Evolutionary conservation across 2,329 filamentous ascomycete species (phyloP).

Genomic region (Aspergillus terreus): DNA sequence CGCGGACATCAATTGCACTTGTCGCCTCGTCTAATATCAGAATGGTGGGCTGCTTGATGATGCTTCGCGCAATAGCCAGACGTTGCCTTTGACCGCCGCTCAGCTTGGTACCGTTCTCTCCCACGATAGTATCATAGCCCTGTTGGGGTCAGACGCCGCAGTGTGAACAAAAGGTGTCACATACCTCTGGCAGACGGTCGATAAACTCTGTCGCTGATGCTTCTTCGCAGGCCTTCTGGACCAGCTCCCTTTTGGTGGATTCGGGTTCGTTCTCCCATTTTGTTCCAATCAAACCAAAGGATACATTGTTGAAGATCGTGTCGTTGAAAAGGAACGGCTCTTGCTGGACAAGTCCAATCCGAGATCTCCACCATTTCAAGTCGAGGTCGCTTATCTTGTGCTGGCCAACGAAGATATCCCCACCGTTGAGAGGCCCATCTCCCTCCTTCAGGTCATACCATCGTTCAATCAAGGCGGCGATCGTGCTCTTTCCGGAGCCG

Average conservation of each 20-base stretch:
- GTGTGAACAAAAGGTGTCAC: not conserved
- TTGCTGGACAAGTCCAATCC: conserved; percentile 64
- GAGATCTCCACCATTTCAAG: conserved; percentile 56
- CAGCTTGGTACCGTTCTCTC: conserved; percentile 72
- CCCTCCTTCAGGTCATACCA: conserved; percentile 35
- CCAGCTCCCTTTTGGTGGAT: conserved; percentile 43
- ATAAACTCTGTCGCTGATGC: conserved; percentile 70
- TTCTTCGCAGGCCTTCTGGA: conserved; percentile 62
- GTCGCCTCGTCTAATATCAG: conserved; percentile 75
- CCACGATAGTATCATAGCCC: conserved; percentile 70
- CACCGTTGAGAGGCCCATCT: conserved; percentile 23
- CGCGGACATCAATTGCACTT: conserved; percentile 58
- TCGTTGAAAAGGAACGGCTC: conserved; percentile 67
- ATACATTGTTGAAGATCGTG: conserved; percentile 61
- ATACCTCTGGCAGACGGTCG: conserved; percentile 51
- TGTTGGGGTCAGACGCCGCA: conserved; percentile 25
- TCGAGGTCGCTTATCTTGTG: conserved; percentile 56
- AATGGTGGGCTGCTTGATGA: conserved; percentile 63
- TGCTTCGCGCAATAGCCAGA: conserved; percentile 69
- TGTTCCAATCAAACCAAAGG: conserved; percentile 50
- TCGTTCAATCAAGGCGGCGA: conserved; percentile 41
- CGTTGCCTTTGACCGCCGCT: conserved; percentile 85
- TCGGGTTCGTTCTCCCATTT: conserved; percentile 32
- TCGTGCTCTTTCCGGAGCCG: conserved; percentile 45
- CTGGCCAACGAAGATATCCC: conserved; percentile 52